Percentiles rank a stretch among this genome's conserved stretches.
Conservation (phyloP, 139 green algal species). For the Zygnema cylindricum region DNA sequence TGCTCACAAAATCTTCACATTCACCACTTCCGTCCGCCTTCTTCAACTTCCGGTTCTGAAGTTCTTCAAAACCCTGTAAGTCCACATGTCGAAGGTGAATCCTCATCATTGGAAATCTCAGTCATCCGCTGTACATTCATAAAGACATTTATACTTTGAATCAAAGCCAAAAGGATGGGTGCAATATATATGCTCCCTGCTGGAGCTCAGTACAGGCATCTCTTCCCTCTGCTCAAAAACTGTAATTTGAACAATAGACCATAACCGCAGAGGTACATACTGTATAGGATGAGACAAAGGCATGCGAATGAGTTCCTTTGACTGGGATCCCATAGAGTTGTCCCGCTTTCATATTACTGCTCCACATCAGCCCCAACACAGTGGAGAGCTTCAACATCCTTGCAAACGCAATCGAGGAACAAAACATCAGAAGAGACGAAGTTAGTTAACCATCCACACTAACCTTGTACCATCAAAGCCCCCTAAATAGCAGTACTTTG, state of each 20-base stretch:
- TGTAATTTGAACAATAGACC: too few relatives aligned
- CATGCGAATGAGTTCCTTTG: conserved; percentile 64
- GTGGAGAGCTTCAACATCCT: too few relatives aligned
- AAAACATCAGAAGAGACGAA: background rate
- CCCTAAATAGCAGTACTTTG: conserved; percentile 61
- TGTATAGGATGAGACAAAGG: conserved; percentile 60
- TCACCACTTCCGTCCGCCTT: conserved; percentile 24
- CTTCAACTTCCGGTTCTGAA: conserved; percentile 5
- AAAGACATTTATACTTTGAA: too few relatives aligned
- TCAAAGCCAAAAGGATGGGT: too few relatives aligned
- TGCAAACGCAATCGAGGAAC: background rate
- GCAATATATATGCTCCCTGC: too few relatives aligned
- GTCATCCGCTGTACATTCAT: too few relatives aligned
- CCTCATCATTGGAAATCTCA: too few relatives aligned
- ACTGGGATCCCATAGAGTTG: conserved; percentile 62
- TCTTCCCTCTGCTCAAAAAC: too few relatives aligned
- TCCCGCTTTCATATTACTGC: conserved; percentile 63
- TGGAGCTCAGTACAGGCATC: too few relatives aligned
- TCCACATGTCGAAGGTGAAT: too few relatives aligned
- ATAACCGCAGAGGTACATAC: conserved; percentile 21
- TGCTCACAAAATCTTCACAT: conserved; percentile 47
- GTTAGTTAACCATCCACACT: conserved; percentile 22
- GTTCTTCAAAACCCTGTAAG: conserved; percentile 34
- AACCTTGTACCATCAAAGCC: conserved; percentile 66
- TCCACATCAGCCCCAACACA: background rate